These are phyloP conservation scores for Podaxis sp. DNA, from an alignment of 768 basidiomycete genomes.

Conservation along the genomic window DNA sequence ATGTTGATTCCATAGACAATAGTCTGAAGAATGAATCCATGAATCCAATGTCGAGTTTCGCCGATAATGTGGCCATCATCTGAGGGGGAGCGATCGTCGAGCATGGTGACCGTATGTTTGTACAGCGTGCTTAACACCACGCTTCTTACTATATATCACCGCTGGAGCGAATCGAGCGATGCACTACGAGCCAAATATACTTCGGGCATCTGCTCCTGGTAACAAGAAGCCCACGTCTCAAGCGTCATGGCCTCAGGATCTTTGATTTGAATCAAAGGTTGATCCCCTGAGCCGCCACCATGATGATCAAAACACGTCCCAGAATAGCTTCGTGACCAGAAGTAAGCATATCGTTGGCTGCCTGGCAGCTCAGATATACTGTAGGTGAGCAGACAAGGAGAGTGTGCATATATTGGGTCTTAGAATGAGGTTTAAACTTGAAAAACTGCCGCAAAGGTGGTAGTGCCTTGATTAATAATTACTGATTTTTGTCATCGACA, in stretches of 20 bases:
- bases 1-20: slow-evolving; percentile 6
- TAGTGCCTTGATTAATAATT: background rate
- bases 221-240: background rate
- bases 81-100: background rate
- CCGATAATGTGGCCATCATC: background rate
- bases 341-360: background rate
- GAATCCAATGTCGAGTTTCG: slow-evolving; percentile 6
- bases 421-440: background rate
- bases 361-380: background rate
- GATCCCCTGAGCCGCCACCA: background rate
- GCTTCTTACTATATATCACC: background rate
- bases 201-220: background rate
- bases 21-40: slow-evolving; percentile 11
- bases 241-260: background rate
- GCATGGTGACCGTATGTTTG: background rate
- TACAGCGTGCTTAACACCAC: background rate
- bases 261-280: background rate
- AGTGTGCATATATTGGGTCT: background rate
- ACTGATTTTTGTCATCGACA: background rate
- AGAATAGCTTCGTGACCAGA: background rate
- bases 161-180: background rate
- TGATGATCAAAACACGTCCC: background rate
- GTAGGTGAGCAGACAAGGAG: background rate
- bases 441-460: background rate
- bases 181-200: background rate